Evolutionary conservation across 345 rosid genomes (phyloP).

Genomic region (Brassica rapa): DNA sequence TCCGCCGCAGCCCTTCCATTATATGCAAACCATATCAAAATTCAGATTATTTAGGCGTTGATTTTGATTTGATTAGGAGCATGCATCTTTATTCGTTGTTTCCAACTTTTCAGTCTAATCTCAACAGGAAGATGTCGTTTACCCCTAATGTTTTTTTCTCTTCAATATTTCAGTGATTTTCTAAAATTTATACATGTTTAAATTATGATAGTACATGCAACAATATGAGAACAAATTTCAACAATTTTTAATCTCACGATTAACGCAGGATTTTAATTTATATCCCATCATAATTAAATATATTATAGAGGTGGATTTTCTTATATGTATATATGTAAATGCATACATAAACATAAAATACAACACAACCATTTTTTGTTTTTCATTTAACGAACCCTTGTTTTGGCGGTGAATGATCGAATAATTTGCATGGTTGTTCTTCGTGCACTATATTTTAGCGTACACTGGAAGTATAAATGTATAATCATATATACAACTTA

Average conservation of each 20-base stretch:
- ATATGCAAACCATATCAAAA: constrained; percentile 28
- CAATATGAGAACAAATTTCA: not conserved
- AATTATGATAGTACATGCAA: not conserved
- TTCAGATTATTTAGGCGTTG: constrained; percentile 18
- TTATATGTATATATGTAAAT: not conserved
- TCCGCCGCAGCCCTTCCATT: constrained; percentile 38
- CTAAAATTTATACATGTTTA: not conserved
- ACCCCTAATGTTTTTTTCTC: not conserved
- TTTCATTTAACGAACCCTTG: not conserved
- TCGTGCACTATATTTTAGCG: constrained; percentile 5
- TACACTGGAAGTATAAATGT: not conserved
- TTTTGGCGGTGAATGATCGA: not conserved
- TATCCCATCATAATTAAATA: not conserved
- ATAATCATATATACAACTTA: too few species aligned
- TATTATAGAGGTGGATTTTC: not conserved
- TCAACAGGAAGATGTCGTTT: not conserved
- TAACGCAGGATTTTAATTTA: not conserved
- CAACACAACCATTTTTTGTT: not conserved
- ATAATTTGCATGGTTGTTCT: not conserved
- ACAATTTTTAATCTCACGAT: not conserved
- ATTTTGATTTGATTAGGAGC: constrained; percentile 24
- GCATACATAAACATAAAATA: not conserved
- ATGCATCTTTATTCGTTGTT: constrained; percentile 11
- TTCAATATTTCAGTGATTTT: not conserved
- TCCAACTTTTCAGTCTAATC: not conserved